A percentile compares a stretch with the other conserved stretches of the same genome.
phyloP scores from a whole-genome alignment of 2,329 filamentous ascomycete species.

The Neonectria magnoliae region DNA sequence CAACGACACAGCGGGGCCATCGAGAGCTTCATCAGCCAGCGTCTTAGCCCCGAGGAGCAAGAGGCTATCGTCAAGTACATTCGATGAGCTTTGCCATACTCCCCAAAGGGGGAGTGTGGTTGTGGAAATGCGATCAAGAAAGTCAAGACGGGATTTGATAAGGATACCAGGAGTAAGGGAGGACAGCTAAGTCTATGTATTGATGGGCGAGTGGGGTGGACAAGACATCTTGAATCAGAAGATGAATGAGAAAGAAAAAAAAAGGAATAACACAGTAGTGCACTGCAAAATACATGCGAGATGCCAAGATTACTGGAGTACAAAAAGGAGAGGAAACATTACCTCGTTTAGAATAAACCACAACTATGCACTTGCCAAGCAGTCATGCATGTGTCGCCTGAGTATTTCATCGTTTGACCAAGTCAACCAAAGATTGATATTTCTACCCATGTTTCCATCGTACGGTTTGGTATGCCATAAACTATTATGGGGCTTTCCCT shows the following conservation, averaged over 20 bases:
- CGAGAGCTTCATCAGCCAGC: conserved; percentile 74
- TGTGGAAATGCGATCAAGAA: background rate
- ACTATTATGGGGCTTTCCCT: background rate
- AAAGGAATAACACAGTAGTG: background rate
- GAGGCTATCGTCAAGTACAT: conserved; percentile 63
- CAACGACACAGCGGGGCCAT: conserved; percentile 76
- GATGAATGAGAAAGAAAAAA: conserved; percentile 2
- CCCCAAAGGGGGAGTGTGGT: background rate
- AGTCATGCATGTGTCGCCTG: background rate
- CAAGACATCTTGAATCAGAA: background rate
- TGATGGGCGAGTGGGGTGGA: background rate
- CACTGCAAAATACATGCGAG: background rate
- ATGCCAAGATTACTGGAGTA: background rate
- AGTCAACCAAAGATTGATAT: background rate
- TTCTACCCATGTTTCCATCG: background rate
- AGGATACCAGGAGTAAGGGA: conserved; percentile 30
- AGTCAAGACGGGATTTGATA: conserved; percentile 15
- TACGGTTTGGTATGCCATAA: no score
- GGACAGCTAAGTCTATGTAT: conserved; percentile 10
- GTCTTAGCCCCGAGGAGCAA: conserved; percentile 71
- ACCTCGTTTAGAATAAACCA: conserved; percentile 5
- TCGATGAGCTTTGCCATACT: conserved; percentile 41
- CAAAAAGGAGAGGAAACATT: background rate
- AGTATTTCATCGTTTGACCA: no score
- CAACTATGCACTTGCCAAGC: background rate